Percentiles rank a stretch among this genome's conserved stretches.
Conservation (phyloP, 2,329 filamentous ascomycete genomes). For the Gaeumannomyces sp. region DNA sequence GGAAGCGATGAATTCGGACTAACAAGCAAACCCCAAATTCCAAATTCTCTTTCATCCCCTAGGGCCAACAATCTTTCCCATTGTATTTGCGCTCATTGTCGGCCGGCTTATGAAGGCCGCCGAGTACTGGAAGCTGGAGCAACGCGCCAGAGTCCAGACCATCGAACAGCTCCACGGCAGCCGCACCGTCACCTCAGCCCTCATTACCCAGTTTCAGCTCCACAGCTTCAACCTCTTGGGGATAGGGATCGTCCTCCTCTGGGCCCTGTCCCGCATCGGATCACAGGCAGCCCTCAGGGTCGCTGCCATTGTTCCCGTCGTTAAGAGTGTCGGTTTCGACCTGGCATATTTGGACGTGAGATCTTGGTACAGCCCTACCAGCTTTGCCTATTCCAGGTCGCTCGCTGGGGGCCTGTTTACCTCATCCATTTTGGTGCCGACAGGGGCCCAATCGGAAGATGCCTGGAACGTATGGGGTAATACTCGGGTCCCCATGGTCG, state of each 20-base stretch:
- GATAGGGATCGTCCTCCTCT: conserved; percentile 20
- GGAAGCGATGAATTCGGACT: too few species aligned
- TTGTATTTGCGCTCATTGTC: conserved; percentile 23
- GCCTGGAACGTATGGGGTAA: conserved; percentile 14
- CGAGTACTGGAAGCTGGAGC: conserved; percentile 22
- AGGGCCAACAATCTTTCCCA: conserved; percentile 22
- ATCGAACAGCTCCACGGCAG: conserved; percentile 26
- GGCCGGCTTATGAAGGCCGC: conserved; percentile 21
- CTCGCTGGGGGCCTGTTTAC: conserved; percentile 5
- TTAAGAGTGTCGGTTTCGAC: conserved; percentile 21
- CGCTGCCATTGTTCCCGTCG: conserved; percentile 8
- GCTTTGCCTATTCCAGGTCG: conserved; percentile 8
- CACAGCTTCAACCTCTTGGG: conserved; percentile 21
- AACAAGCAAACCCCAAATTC: too few species aligned
- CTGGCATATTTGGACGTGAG: not conserved
- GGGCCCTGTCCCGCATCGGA: conserved; percentile 25
- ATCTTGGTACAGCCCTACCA: not conserved
- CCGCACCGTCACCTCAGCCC: conserved; percentile 22
- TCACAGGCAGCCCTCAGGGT: conserved; percentile 23
- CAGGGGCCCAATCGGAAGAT: conserved; percentile 8
- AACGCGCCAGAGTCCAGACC: conserved; percentile 19
- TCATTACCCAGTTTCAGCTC: conserved; percentile 22
- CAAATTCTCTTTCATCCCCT: too few species aligned
- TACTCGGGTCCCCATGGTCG: conserved; percentile 11
- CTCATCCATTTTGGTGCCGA: conserved; percentile 6